A percentile compares a stretch with the other conserved stretches of the same genome.
These are phyloP conservation scores for Hymenoscyphus linearis DNA, from an alignment of 2,329 filamentous ascomycete species.

Conservation along the genomic window DNA sequence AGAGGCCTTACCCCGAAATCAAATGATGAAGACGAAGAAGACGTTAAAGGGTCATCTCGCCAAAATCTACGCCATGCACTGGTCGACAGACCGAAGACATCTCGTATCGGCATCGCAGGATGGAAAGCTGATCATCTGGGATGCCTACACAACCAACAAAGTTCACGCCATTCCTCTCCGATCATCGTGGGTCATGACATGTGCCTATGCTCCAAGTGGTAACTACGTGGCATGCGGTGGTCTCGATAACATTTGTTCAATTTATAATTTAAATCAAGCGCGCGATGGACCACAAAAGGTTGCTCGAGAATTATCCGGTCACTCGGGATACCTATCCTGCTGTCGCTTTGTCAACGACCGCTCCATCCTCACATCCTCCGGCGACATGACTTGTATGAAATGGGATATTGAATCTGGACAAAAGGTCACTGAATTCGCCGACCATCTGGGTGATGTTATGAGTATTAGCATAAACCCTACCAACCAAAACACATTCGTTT, in stretches of 20 bases:
- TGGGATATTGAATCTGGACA: conserved; percentile 99
- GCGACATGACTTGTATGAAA: conserved; percentile 99
- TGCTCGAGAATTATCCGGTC: conserved; percentile 89
- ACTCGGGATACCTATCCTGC: conserved; percentile 96
- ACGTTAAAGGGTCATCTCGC: conserved; percentile 96
- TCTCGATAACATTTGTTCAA: conserved; percentile 98
- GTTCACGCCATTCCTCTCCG: conserved; percentile 96
- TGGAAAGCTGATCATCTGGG: conserved; percentile 99
- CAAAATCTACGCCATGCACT: conserved; percentile 99
- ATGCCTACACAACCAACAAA: conserved; percentile 99
- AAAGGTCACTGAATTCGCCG: conserved; percentile 96
- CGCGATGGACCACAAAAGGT: conserved; percentile 96
- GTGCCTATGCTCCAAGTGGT: conserved; percentile 94
- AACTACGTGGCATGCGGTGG: conserved; percentile 99
- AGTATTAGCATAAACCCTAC: conserved; percentile 99
- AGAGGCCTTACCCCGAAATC: conserved; percentile 83
- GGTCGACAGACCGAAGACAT: conserved; percentile 96
- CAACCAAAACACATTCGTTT: conserved; percentile 98
- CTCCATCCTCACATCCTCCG: conserved; percentile 94
- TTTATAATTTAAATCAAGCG: conserved; percentile 94
- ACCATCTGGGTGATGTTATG: conserved; percentile 98
- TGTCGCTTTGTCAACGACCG: conserved; percentile 98
- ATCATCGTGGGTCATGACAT: conserved; percentile 99
- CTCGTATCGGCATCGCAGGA: conserved; percentile 97
- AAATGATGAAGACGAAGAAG: conserved; percentile 93